A percentile compares a stretch with the other conserved stretches of the same genome.
Conservation (phyloP, 2,329 filamentous ascomycete species). For the Rugonectria rugulosa region DNA sequence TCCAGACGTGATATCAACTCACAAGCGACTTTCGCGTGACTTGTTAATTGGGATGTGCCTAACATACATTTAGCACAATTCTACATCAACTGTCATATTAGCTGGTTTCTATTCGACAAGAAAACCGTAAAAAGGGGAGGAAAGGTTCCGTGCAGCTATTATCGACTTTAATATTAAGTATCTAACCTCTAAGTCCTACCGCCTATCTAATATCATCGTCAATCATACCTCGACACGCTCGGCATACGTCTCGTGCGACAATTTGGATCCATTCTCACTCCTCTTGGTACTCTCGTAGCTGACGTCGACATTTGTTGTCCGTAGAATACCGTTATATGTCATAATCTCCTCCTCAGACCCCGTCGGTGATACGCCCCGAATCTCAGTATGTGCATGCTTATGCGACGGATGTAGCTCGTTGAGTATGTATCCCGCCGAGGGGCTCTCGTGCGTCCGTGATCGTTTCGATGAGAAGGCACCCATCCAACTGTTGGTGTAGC, state of each 20-base stretch:
- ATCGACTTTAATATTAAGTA: no score
- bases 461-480: conserved; percentile 10
- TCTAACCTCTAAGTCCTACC: no score
- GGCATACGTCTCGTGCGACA: background rate
- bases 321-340: conserved; percentile 50
- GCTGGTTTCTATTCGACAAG: no score
- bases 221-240: background rate
- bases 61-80: no score
- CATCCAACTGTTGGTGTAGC: background rate
- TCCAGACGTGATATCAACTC: no score
- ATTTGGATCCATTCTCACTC: background rate
- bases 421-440: conserved; percentile 34
- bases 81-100: no score
- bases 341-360: conserved; percentile 51
- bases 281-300: conserved; percentile 25
- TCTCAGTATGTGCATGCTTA: conserved; percentile 41
- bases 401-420: conserved; percentile 29
- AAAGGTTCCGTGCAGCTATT: no score
- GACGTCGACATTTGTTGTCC: conserved; percentile 43
- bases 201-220: no score
- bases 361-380: conserved; percentile 44
- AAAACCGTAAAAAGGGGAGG: no score
- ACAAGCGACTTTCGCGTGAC: no score
- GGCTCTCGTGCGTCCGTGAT: conserved; percentile 21
- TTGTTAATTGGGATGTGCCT: no score